Base-by-base conservation (phyloP, 2,329 filamentous ascomycete genomes). In the Fusarium virguliforme region DNA sequence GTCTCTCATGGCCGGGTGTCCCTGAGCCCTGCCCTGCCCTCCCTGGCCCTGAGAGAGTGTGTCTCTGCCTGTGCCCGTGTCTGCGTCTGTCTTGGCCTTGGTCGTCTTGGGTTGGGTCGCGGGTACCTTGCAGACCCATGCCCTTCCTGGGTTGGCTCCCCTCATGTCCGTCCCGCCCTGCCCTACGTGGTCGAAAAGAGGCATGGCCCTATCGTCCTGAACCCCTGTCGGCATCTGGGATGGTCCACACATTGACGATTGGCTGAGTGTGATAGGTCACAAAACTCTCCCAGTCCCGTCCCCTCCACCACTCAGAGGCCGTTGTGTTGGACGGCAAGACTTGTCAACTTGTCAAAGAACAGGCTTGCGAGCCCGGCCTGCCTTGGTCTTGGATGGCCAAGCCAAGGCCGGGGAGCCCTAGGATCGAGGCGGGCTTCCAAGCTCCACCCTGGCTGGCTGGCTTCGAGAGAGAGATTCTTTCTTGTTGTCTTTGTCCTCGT, bases 61-160 rank as follows among this genome's bases (percentile, higher is more conserved):
- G 43, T 50, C 43, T 50, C 40, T 38, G 41, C 35, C 51, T 35
- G 22, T 26, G 32, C 51, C 22, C 34, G 64, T 50, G 30, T 59
- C 55, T 46, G 53, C 50, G 53, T 32, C 35, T 51, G 58, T 35
- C 28, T 53, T 53, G 48, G 30, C 6, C 48, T 51, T 34, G 28
- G 30, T 46, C 35, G 43, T 64, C 61, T 54, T 62, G 50, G 53
- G 55, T 70, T 68, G 54, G 66, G 64, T 59, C 65, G 73, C 73
- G 73, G 73, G 73, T 75, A 75, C 73, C 73, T 75, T 75, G 73
- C 73, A 75, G 73, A 61, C 59, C 54, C 57, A 58, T 72, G 65
- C 59, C 48, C 61, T 48, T 43, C 58, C 50, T 48, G 37, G 56
- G 51, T 22, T 35, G 38, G 43, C 26, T 50, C 43, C 43, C 43